Conservation (phyloP, 2,329 filamentous ascomycete genomes). For the Microcyclospora pomicola region DNA sequence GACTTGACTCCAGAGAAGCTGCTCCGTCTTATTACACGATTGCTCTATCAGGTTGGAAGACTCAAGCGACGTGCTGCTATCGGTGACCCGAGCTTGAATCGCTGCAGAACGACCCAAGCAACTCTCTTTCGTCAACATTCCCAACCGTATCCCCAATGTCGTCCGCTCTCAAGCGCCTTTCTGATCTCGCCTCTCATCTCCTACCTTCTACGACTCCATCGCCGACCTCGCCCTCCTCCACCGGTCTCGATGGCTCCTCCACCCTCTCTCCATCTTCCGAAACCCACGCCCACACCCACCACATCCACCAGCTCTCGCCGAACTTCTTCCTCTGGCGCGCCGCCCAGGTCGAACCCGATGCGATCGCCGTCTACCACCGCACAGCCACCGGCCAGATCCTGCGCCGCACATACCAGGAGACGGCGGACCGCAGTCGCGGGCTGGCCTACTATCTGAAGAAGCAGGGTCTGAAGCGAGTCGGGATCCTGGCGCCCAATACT, state of each 20-base stretch:
- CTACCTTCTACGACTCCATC: conserved; percentile 11
- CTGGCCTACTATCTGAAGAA: conserved; percentile 77
- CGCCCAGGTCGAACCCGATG: conserved; percentile 72
- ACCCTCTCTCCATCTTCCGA: conserved; percentile 9
- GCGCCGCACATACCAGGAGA: conserved; percentile 63
- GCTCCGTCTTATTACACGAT: no score
- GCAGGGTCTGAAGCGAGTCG: conserved; percentile 60
- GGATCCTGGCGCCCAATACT: conserved; percentile 81
- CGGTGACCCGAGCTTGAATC: no score
- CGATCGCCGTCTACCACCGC: conserved; percentile 66
- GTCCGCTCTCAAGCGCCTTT: conserved; percentile 47
- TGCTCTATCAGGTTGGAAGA: no score
- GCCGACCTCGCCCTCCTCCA: conserved; percentile 7
- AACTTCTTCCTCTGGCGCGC: conserved; percentile 79
- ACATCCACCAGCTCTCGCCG: conserved; percentile 69
- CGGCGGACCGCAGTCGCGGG: conserved; percentile 74
- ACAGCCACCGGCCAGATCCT: conserved; percentile 64
- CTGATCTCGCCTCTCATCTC: conserved; percentile 36
- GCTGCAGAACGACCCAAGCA: no score
- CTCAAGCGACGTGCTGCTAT: no score
- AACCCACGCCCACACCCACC: conserved; percentile 30
- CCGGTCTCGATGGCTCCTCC: conserved; percentile 1
- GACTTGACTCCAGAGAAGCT: no score
- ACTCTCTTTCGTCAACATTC: no score
- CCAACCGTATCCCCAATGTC: conserved; percentile 38